Base-by-base conservation (phyloP, 805 yeast species). In the Pichia californica region DNA sequence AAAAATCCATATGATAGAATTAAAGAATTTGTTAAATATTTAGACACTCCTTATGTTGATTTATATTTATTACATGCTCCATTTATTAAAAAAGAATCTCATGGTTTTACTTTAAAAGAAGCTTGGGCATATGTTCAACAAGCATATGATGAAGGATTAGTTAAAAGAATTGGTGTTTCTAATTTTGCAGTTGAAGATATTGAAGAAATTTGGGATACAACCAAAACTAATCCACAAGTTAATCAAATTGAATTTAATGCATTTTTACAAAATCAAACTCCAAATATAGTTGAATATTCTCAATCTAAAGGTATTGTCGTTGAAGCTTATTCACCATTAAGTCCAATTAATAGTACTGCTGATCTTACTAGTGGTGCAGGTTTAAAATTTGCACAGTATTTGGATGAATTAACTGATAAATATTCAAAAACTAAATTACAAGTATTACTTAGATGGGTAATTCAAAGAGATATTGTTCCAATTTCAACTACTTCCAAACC, bases 181-280 rank as follows among this genome's bases (percentile, higher is more conserved):
- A 83, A 83, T 59, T 82, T 79, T 52, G 62, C 74, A 16, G 67
- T 67, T n/a, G 65, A 61, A 6, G 74, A 77, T 50, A 55, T 81
- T 41, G 64, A 80, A 48, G 59, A 51, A 23, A 59, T 76, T 16
- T 54, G 73, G 36, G 55, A 60, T 19, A 59, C 58, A 34, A 73
- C 78, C 8, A 64, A 67, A 31, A 58, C 58, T 40, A 69, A 66
- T 47, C 87, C 87, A 4, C 69, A 64, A 46, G 78, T 81, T 27
- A 74, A 82, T 54, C 89, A 83, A 61, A 77, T 83, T 48, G 89
- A 83, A 56, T 79, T 70, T 66, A 80, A 73, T 56, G 80, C 87
- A 1, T 77, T 79, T 53, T 65, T 81, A 51, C 86, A 77, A 54
- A 67, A 80, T 49, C 87, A 81, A 58, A 66, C 82, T 3, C 76